phyloP scores from a whole-genome alignment of 176 grass and related monocot species.

The Aegilops tauschii region DNA sequence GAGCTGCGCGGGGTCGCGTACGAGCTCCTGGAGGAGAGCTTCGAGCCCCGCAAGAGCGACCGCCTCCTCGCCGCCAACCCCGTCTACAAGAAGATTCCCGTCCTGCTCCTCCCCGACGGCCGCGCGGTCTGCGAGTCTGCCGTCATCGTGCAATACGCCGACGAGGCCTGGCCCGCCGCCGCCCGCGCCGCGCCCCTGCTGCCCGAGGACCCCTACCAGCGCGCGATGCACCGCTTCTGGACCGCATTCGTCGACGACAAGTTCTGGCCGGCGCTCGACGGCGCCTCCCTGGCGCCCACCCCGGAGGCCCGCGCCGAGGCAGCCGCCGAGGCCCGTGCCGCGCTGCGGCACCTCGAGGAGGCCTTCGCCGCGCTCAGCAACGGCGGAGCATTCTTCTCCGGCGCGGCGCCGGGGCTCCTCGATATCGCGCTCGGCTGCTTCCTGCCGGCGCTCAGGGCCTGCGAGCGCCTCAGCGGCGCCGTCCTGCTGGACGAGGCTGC shows the following conservation, averaged over 20 bases:
- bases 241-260: slow-evolving; percentile 52
- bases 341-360: slow-evolving; percentile 7
- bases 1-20: slow-evolving; percentile 49
- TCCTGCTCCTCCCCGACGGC: slow-evolving; percentile 51
- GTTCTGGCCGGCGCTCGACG: slow-evolving; percentile 42
- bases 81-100: slow-evolving; percentile 60
- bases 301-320: background rate
- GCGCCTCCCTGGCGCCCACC: slow-evolving; percentile 14
- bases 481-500: background rate
- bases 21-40: slow-evolving; percentile 50
- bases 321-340: background rate
- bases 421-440: slow-evolving; percentile 41
- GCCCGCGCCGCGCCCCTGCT: background rate
- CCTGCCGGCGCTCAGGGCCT: slow-evolving; percentile 48
- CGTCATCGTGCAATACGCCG: slow-evolving; percentile 57
- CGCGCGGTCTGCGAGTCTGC: slow-evolving; percentile 64
- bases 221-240: slow-evolving; percentile 72
- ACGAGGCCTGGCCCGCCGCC: slow-evolving; percentile 23
- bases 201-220: slow-evolving; percentile 49
- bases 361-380: background rate
- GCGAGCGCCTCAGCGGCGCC: slow-evolving; percentile 31
- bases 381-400: slow-evolving; percentile 28
- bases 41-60: slow-evolving; percentile 46
- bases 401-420: slow-evolving; percentile 27
- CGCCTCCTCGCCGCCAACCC: slow-evolving; percentile 63